Evolutionary conservation across 164 flowering plant species (phyloP).

Genomic region (Houttuynia cordata): DNA sequence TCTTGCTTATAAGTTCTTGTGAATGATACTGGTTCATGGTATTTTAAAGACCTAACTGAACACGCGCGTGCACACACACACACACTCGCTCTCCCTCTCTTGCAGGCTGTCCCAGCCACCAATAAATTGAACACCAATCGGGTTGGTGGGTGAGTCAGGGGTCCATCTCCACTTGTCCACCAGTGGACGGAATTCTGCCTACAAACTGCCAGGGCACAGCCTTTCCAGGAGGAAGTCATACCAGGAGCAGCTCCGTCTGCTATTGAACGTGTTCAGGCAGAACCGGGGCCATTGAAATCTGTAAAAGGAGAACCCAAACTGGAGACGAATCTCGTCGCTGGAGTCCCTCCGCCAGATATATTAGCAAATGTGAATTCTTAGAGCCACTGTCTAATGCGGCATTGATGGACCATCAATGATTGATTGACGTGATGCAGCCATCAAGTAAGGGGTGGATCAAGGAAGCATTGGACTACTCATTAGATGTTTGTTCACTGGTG

Average conservation of each 20-base stretch:
- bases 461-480: neutral
- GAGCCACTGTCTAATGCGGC: constrained; percentile 69
- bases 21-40: too few relatives aligned
- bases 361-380: constrained; percentile 61
- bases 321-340: constrained; percentile 74
- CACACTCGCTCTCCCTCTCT: constrained; percentile 3
- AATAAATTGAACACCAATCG: constrained; percentile 27
- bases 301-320: constrained; percentile 39
- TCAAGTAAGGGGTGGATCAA: constrained; percentile 13
- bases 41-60: too few relatives aligned
- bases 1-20: too few relatives aligned
- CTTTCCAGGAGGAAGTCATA: constrained; percentile 64
- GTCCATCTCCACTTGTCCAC: constrained; percentile 73
- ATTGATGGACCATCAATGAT: constrained; percentile 43
- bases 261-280: constrained; percentile 16
- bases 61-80: too few relatives aligned
- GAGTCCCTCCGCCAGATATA: constrained; percentile 66
- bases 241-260: constrained; percentile 72
- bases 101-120: constrained; percentile 71
- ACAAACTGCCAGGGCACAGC: constrained; percentile 65
- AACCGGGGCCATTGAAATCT: constrained; percentile 16
- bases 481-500: neutral
- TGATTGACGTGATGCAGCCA: constrained; percentile 32
- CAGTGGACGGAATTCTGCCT: constrained; percentile 94
- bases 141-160: constrained; percentile 73